Evolutionary conservation across 768 basidiomycete species (phyloP), one percentile per base, ranked within the genome.

Genomic region (Tulasnella sp.): DNA sequence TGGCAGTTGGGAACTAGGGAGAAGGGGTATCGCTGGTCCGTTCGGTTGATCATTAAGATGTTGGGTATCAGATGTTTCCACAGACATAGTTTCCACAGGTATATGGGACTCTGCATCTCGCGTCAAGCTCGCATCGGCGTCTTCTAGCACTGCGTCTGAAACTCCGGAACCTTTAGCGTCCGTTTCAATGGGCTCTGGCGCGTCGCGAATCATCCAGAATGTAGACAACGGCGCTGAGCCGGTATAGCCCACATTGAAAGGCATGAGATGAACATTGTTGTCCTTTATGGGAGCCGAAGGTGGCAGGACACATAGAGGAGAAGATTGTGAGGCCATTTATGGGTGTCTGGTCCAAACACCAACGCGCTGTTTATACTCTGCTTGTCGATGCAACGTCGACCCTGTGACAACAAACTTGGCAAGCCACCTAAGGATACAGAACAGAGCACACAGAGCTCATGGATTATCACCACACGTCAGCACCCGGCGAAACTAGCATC

Each of bases 151-250:
- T 26, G 34, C 56, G 29, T 63, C 56, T 44, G 23, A 23, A 29
- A 24, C 23, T 49, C 17, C 47, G 21, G 42, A 21, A 23, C 34
- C 15, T 2, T 21, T 21, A 26, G 1, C 48, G 38, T 53, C 60
- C 4, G n/a, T 61, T 23, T 64, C 44, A 3, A 5, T 19, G 23
- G 26, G 38, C 17, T 24, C 42, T 42, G 34, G 17, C 19, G 34
- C 51, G 2, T 73, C 69, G 56, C 76, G 77, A 54, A 83, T 74
- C 47, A 77, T 78, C 69, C 91, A 82, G 69, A 83, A 92, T 4
- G 84, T 83, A 3, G 84, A 84, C 17, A 91, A 73, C 4, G 83
- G 81, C 1, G 88, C 88, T 19, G 77, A 76, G 0, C 89, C 89
- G 9, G 77, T 74, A 69, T 88, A 81, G 11, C 76, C 71, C 49